Conservation (phyloP, 129 eudicot genomes). For the Arctium lappa region DNA sequence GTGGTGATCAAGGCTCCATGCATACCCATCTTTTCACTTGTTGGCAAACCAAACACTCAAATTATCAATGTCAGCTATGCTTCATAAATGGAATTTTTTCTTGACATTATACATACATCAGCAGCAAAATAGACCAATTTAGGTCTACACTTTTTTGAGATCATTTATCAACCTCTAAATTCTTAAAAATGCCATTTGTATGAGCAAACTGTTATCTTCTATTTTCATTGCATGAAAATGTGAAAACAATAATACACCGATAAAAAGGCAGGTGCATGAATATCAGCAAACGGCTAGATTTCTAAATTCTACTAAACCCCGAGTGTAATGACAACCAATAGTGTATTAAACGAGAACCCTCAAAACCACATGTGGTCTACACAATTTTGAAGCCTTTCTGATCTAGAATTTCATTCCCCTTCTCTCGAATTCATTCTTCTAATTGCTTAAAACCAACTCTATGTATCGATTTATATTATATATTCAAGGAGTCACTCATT, state of each 20-base stretch:
- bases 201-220: neutral
- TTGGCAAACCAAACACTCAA: no score
- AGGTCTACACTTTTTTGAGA: no score
- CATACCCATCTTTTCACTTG: neutral
- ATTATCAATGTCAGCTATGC: neutral
- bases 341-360: neutral
- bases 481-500: neutral
- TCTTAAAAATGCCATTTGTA: neutral
- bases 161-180: neutral
- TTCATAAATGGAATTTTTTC: neutral
- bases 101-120: neutral
- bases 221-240: neutral
- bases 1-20: neutral
- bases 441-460: neutral
- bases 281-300: neutral
- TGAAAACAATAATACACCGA: neutral
- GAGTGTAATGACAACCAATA: neutral
- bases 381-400: neutral
- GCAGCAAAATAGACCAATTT: neutral
- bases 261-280: neutral
- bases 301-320: neutral
- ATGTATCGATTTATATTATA: neutral
- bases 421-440: neutral
- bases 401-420: neutral
- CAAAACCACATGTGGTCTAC: neutral